phyloP scores from a whole-genome alignment of 202 grass and related monocot genomes.

The Hordeum pubiflorum region DNA sequence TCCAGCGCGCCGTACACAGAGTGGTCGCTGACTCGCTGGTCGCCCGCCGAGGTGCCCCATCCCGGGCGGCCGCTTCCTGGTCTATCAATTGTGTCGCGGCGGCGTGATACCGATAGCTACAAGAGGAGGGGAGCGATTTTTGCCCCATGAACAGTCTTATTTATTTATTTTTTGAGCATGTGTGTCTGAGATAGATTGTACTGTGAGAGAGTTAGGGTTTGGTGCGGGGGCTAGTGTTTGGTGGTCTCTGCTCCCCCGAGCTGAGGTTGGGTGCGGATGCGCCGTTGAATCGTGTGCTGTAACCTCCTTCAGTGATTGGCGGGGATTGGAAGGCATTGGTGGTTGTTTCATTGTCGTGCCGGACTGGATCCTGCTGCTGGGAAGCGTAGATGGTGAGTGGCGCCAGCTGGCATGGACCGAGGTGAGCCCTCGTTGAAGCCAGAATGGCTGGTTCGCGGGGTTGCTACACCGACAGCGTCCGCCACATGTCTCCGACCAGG shows the following conservation, averaged over 20 bases:
- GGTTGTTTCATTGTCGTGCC: conserved; percentile 17
- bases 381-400: conserved; percentile 16
- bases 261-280: background rate
- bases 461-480: background rate
- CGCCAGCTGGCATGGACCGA: conserved; percentile 31
- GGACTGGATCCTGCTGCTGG: conserved; percentile 25
- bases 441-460: conserved; percentile 43
- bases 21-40: background rate
- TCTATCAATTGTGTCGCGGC: background rate
- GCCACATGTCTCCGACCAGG: background rate
- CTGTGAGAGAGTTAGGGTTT: background rate
- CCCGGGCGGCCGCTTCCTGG: background rate
- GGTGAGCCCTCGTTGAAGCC: conserved; percentile 54
- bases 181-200: background rate
- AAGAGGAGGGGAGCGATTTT: background rate
- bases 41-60: background rate
- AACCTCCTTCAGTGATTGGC: background rate
- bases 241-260: background rate
- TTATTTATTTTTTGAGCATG: background rate
- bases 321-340: background rate
- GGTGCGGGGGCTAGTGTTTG: conserved; percentile 13
- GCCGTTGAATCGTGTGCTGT: background rate
- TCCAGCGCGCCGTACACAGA: background rate
- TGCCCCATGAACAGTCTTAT: background rate
- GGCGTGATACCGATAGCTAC: background rate